Evolutionary conservation across 208 protist genomes (phyloP).

Genomic region (Novymonas esmeraldas): DNA sequence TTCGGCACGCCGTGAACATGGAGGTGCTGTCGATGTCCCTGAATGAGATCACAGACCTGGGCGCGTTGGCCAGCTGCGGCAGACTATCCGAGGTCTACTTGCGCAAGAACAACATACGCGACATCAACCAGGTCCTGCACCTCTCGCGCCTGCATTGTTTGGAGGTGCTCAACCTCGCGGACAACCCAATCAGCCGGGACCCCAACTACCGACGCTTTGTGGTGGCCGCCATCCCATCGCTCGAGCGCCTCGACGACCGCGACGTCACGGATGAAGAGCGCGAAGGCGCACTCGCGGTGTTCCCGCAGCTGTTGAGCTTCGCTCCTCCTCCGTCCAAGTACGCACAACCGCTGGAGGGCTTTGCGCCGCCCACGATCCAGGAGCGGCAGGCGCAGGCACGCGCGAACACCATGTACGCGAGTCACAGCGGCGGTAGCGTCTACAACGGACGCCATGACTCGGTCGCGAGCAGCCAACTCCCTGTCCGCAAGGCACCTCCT

Average conservation of each 20-base stretch:
- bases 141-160: conserved; percentile 69
- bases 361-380: conserved; percentile 17
- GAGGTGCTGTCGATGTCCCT: conserved; percentile 88
- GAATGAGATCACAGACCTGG: conserved; percentile 84
- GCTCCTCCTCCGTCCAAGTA: conserved; percentile 79
- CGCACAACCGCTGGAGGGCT: conserved; percentile 50
- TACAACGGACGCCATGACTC: conserved; percentile 6
- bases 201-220: conserved; percentile 90
- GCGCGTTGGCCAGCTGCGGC: conserved; percentile 68
- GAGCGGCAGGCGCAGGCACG: conserved; percentile 27
- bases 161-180: conserved; percentile 73
- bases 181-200: conserved; percentile 87
- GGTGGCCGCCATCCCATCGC: conserved; percentile 78
- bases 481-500: conserved; percentile 14
- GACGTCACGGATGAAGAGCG: conserved; percentile 74
- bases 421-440: neutral
- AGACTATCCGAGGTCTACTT: conserved; percentile 83
- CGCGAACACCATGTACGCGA: neutral
- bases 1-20: conserved; percentile 64
- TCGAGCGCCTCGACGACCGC: conserved; percentile 76
- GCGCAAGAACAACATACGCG: conserved; percentile 81
- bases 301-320: conserved; percentile 76
- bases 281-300: conserved; percentile 61
- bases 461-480: conserved; percentile 6
- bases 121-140: conserved; percentile 90